Base-by-base conservation (phyloP, 225 moss, liverwort and hornwort species). In the Sphagnum tenellum region DNA sequence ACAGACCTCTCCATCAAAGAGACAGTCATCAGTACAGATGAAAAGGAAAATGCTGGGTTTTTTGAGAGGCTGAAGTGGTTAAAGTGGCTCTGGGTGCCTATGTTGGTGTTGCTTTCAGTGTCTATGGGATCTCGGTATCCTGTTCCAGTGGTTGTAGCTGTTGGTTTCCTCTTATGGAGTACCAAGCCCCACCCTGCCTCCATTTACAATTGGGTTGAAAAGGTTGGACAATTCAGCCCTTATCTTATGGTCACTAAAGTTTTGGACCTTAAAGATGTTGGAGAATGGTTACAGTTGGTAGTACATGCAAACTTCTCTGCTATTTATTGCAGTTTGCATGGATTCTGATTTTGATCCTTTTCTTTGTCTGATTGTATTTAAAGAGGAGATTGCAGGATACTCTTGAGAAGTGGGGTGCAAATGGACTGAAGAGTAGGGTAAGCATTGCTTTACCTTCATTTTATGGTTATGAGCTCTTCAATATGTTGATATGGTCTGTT, bases 181-280 rank as follows among this genome's bases (percentile, higher is more conserved):
- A 89, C 91, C 8, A 95, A 91, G 69, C 94, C 91, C 3, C 80
- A 67, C 56, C 80, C 91, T 52, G 71, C 79, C 62, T 91, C 94
- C 47, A 84, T 91, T 14, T 89, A 95, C 54, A 64, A 81, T 44
- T 94, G 94, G 91, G 89, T 89, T 71, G 89, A 90, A 68, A 73
- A 87, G 88, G 94, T 90, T 70, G 29, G 71, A 47, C 29, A 29
- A 29, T 29, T 29, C 1, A 29, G 29, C 29, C 29, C 29, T 29
- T 29, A 29, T 29, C 29, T 29, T 29, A 29, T 29, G 29, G 29
- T 29, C 29, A 29, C 29, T 29, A 29, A 29, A 29, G 0, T 29
- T 29, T 29, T 29, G 29, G 29, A 29, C 29, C 29, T 29, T 29
- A 29, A 29, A 29, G 29, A 29, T 0, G 29, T 29, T 29, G 29